Conservation (phyloP, 2,329 filamentous ascomycete species). For the Aspergillaceae sp. region DNA sequence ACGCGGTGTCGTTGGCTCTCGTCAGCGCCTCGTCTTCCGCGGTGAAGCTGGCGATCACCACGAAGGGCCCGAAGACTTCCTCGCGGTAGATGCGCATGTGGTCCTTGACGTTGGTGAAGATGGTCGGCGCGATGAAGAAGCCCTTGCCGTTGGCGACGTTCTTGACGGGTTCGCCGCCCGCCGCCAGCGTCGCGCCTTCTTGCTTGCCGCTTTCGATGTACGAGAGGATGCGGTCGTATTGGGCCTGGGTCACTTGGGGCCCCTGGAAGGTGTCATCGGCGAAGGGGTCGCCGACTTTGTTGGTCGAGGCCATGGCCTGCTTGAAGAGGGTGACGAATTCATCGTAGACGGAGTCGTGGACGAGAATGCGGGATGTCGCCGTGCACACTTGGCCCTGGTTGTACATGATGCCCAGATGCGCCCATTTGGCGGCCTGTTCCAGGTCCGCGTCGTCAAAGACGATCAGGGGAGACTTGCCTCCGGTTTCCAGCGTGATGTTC, state of each 20-base stretch:
- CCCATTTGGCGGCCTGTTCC: conserved; percentile 62
- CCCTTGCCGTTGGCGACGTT: conserved; percentile 49
- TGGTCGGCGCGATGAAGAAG: conserved; percentile 55
- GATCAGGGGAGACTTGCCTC: conserved; percentile 57
- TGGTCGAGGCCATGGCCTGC: conserved; percentile 21
- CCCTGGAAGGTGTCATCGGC: conserved; percentile 30
- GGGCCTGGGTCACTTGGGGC: conserved; percentile 29
- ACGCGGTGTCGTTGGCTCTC: conserved; percentile 48
- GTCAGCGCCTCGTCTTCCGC: conserved; percentile 51
- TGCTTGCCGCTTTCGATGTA: conserved; percentile 63
- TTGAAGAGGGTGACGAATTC: conserved; percentile 26
- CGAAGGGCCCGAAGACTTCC: conserved; percentile 57
- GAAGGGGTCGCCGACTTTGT: conserved; percentile 30
- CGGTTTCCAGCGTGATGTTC: conserved; percentile 38
- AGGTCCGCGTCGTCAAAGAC: conserved; percentile 60
- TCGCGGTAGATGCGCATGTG: conserved; percentile 53
- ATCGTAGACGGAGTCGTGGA: conserved; percentile 43
- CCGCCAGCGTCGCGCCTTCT: conserved; percentile 59
- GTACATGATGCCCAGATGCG: conserved; percentile 47
- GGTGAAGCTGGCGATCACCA: conserved; percentile 50
- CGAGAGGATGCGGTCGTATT: conserved; percentile 48
- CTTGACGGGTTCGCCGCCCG: conserved; percentile 54
- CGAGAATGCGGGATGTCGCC: conserved; percentile 42
- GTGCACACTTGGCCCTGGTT: conserved; percentile 31
- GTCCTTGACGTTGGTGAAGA: conserved; percentile 51